Evolutionary conservation across 257 asterid species (phyloP).

Genomic region (Solanum sitiens): DNA sequence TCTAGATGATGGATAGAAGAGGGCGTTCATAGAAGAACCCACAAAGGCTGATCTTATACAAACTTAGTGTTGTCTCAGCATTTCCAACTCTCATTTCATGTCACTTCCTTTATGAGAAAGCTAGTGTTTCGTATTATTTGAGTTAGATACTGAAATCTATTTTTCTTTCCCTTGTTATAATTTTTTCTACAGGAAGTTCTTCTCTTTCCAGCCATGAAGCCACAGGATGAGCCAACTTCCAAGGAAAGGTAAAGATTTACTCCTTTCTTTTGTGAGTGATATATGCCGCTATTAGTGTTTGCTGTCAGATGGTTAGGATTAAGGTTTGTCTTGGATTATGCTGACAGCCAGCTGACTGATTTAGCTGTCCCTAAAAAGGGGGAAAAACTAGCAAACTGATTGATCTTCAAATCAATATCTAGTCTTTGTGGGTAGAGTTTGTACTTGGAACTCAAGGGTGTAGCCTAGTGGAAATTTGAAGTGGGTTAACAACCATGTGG

Average conservation of each 20-base stretch:
- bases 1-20: not conserved
- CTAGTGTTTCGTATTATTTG: not conserved
- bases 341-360: not conserved
- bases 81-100: not conserved
- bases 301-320: not conserved
- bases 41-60: not conserved
- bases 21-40: not conserved
- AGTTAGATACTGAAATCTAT: not conserved
- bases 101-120: not conserved
- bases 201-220: conserved; percentile 89
- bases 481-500: not conserved
- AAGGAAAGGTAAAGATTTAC: conserved; percentile 37
- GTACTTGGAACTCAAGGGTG: not conserved
- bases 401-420: not conserved
- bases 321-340: not conserved
- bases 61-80: not conserved
- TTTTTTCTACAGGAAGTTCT: conserved; percentile 57
- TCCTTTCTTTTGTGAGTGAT: not conserved
- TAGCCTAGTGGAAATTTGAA: not conserved
- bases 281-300: not conserved
- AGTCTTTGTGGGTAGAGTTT: not conserved
- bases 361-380: not conserved
- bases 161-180: not conserved
- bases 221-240: conserved; percentile 58
- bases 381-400: not conserved